Evolutionary conservation across 257 asterid genomes (phyloP), one percentile per base, ranked within the genome.

Genomic region (Rauvolfia tetraphylla): DNA sequence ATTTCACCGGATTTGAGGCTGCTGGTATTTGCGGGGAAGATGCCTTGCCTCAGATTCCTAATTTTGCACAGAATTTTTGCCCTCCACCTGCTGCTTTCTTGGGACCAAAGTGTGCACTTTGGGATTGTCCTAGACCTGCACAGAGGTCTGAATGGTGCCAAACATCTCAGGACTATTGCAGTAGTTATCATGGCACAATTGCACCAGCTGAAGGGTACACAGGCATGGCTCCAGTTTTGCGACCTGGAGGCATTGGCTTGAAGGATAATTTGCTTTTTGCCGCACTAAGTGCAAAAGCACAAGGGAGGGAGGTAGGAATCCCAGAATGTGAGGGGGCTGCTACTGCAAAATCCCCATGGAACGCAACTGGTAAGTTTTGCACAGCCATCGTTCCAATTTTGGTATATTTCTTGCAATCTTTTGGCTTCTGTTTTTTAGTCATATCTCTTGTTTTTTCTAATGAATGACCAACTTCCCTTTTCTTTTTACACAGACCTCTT

Each of bases 261-360:
- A 95, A 95, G 90, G 99, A 95, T 81, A 92, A 86, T 86, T 81
- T 95, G 71, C 96, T 95, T 71, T 95, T 91, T 88, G 88, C 96
- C 62, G 98, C 99, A 57, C 96, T 95, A 53, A 85, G 86, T 83
- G 94, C 97, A 20, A 95, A 91, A 86, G 89, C 96, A 15, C 92
- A 71, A 69, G 98, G 95, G 65, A 91, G 90, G 84, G 92, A 88
- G 57, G 99, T 92, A 34, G 99, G 98, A 25, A 74, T 95, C 79
- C 99, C 99, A 8, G 97, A 92, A 79, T 95, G 99, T 63, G 96
- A 89, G 83, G 99, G 99, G 78, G 99, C 99, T 81, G 99, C 99
- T 77, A 92, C 99, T 34, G 76, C 99, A 81, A 95, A 91, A 85
- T 92, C 98, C 75, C 99, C 99, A 54, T 95, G 99, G 99, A 95